A percentile compares a stretch with the other conserved stretches of the same genome.
phyloP scores from a whole-genome alignment of 805 yeast genomes.

The Vanderwaltozyma yarrowii region DNA sequence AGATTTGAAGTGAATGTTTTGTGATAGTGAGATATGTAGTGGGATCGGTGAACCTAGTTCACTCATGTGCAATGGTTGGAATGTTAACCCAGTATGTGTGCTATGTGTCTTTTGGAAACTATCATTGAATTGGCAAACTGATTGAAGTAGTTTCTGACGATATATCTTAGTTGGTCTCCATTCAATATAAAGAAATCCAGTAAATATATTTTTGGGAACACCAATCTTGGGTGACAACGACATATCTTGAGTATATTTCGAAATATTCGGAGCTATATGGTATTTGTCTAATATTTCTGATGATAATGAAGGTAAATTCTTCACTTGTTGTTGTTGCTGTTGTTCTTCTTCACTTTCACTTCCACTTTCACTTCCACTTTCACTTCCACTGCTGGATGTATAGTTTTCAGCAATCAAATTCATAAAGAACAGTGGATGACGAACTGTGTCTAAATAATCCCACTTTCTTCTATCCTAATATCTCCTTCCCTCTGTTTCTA shows the following conservation, averaged over 20 bases:
- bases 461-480: too few relatives aligned
- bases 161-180: constrained; percentile 15
- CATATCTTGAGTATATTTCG: constrained; percentile 2
- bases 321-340: neutral
- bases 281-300: constrained; percentile 15
- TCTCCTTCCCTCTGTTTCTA: too few relatives aligned
- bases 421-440: constrained; percentile 6
- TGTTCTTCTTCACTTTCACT: neutral
- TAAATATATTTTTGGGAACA: neutral
- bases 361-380: neutral
- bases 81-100: too few relatives aligned
- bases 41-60: constrained; percentile 21
- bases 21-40: constrained; percentile 21
- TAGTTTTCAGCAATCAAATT: constrained; percentile 10
- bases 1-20: constrained; percentile 1
- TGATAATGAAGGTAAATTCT: constrained; percentile 13
- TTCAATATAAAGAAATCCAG: constrained; percentile 17
- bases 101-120: neutral
- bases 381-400: constrained; percentile 3
- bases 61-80: constrained; percentile 18
- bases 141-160: constrained; percentile 5
- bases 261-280: constrained; percentile 15
- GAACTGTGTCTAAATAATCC: too few relatives aligned
- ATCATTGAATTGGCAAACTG: constrained; percentile 3
- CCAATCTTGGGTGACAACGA: neutral